Evolutionary conservation across 805 yeast species (phyloP).

Genomic region (Clavispora fructus): DNA sequence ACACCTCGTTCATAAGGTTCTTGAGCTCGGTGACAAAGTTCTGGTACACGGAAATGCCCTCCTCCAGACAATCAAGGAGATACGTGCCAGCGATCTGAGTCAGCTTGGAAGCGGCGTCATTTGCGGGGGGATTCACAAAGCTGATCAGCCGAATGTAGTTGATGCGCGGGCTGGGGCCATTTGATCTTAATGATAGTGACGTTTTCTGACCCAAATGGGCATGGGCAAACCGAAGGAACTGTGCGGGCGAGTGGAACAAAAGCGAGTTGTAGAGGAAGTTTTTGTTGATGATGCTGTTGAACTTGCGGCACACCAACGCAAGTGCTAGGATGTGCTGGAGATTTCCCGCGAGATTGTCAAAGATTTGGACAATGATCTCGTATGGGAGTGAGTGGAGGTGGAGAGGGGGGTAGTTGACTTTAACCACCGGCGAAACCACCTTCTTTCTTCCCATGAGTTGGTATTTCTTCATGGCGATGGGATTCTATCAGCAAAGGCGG

Average conservation of each 20-base stretch:
- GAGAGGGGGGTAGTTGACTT: constrained; percentile 19
- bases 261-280: constrained; percentile 33
- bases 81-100: constrained; percentile 35
- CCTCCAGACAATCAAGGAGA: constrained; percentile 21
- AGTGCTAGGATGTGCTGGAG: constrained; percentile 10
- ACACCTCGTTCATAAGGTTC: constrained; percentile 39
- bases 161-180: constrained; percentile 26
- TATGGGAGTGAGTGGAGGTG: constrained; percentile 39
- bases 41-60: constrained; percentile 16
- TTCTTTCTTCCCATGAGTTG: constrained; percentile 38
- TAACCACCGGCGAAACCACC: neutral
- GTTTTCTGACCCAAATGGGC: constrained; percentile 23
- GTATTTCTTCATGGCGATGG: constrained; percentile 28
- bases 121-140: constrained; percentile 31
- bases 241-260: constrained; percentile 17
- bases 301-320: constrained; percentile 32
- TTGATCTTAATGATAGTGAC: constrained; percentile 16
- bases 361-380: constrained; percentile 37
- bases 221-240: constrained; percentile 33
- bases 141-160: constrained; percentile 25
- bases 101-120: constrained; percentile 15
- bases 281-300: constrained; percentile 31
- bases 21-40: constrained; percentile 21
- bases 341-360: constrained; percentile 20
- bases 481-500: too few relatives aligned